Evolutionary conservation across 2,329 filamentous ascomycete genomes (phyloP).

Genomic region (Dryadomyces sulphureus): DNA sequence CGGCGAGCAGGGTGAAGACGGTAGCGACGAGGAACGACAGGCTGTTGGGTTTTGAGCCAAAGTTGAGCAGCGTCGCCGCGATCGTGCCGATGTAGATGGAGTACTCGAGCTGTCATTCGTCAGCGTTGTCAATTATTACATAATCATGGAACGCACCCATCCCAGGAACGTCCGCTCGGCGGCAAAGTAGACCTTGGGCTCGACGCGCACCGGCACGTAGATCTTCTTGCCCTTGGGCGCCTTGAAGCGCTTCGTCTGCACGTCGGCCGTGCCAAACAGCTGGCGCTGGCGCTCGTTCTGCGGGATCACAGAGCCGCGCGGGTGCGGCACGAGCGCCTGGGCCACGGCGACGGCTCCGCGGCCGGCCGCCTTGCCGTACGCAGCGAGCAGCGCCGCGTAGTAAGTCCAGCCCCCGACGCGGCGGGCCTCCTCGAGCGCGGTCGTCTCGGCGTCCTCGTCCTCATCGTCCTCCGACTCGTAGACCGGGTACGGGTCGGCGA

Average conservation of each 20-base stretch:
- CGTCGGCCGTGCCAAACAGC: slow-evolving; percentile 39
- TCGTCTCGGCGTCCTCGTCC: slow-evolving; percentile 38
- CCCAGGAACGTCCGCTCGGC: slow-evolving; percentile 91
- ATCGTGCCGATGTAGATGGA: slow-evolving; percentile 87
- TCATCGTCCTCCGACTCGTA: slow-evolving; percentile 88
- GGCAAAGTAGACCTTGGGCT: slow-evolving; percentile 96
- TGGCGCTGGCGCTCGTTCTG: slow-evolving; percentile 36
- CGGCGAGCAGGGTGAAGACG: slow-evolving; percentile 69
- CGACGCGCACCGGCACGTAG: slow-evolving; percentile 86
- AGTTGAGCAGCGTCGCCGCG: slow-evolving; percentile 71
- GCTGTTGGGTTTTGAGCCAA: slow-evolving; percentile 43
- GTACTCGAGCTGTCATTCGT: slow-evolving; percentile 60
- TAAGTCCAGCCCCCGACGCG: slow-evolving; percentile 66
- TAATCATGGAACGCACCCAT: slow-evolving; percentile 46
- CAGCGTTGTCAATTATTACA: background rate
- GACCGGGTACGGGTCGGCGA: slow-evolving; percentile 61
- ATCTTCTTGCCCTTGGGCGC: slow-evolving; percentile 80
- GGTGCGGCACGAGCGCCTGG: slow-evolving; percentile 37
- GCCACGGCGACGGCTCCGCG: slow-evolving; percentile 28
- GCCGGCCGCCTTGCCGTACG: slow-evolving; percentile 26
- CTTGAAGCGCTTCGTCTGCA: slow-evolving; percentile 47
- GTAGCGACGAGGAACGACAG: slow-evolving; percentile 55
- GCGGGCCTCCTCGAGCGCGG: slow-evolving; percentile 55
- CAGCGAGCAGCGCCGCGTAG: slow-evolving; percentile 42
- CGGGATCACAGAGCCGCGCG: slow-evolving; percentile 40